Evolutionary conservation across 306 rosid genomes (phyloP), one percentile per base, ranked within the genome.

Genomic region (Vigna trinervia): DNA sequence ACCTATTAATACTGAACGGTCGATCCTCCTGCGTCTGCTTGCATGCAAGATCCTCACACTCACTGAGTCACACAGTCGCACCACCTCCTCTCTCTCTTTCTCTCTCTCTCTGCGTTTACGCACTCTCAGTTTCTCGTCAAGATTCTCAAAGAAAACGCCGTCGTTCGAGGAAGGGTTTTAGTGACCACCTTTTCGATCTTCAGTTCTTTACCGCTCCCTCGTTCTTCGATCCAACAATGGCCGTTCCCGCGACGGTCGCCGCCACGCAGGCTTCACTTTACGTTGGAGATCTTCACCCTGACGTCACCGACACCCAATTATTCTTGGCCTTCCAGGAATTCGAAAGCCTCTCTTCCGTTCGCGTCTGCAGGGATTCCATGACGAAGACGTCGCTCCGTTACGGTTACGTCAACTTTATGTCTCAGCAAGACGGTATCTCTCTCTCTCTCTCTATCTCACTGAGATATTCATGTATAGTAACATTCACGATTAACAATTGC

Each of bases 281-380:
- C 91, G 94, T 94, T 73, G 97, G 98, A 12, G 96, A 94, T 68
- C 93, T 94, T 54, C 89, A 83, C 50, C 91, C 90, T 3, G 90
- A 91, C 14, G 71, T 86, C 71, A 76, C 83, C 56, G 96, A 94
- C 12, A 73, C 20, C 5, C 81, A 75, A 20, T 91, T 94, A 53
- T 26, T 8, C 14, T 89, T 89, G 2, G 85, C 86, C 2, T 94
- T 94, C 88, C 67, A 83, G 0, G 87, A 85, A 5, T 90, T 85
- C 85, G 69, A 84, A 54, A 50, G 76, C 76, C 80, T 90, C 10
- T 59, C 87, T 7, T 94, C 98, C 15, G 91, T 86, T n/a, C 86
- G 93, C 23, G 81, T 91, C 60, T 90, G 94, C 46, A 79, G 86
- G 59, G 98, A 90, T 83, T 79, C 88, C 26, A 12, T 81, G 8